These are phyloP conservation scores for Cudoniella acicularis DNA, from an alignment of 495 filamentous ascomycete species.

Conservation along the genomic window DNA sequence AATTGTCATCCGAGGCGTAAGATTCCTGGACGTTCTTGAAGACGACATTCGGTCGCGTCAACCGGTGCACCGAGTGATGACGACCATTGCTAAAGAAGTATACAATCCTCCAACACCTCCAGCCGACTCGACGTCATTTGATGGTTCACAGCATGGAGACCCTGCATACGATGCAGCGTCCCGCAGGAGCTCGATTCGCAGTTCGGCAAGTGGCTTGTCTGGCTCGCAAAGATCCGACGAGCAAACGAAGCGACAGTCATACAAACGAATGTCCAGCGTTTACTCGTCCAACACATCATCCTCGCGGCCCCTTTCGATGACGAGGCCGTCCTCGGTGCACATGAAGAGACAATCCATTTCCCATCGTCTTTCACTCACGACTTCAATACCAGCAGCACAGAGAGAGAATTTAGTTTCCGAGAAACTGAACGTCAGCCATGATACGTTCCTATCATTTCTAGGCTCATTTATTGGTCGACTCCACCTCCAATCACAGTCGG, in stretches of 20 bases:
- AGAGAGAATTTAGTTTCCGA: constrained; percentile 47
- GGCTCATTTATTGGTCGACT: constrained; percentile 89
- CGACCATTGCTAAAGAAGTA: constrained; percentile 59
- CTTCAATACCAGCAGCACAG: constrained; percentile 35
- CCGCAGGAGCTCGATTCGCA: constrained; percentile 24
- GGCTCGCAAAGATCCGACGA: constrained; percentile 17
- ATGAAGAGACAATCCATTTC: constrained; percentile 45
- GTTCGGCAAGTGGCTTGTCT: constrained; percentile 20
- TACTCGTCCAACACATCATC: constrained; percentile 15
- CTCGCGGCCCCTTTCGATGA: constrained; percentile 18
- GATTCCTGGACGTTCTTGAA: constrained; percentile 87
- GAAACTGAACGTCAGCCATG: constrained; percentile 72
- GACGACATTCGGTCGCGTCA: constrained; percentile 53
- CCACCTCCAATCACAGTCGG: constrained; percentile 84
- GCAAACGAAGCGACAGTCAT: constrained; percentile 25
- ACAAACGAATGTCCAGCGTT: constrained; percentile 22
- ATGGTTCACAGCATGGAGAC: constrained; percentile 28
- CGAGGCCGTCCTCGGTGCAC: constrained; percentile 17
- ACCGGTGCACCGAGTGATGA: constrained; percentile 53
- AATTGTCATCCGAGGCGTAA: constrained; percentile 84
- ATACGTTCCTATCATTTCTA: constrained; percentile 81
- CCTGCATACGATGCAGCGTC: constrained; percentile 34
- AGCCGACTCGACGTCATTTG: constrained; percentile 50
- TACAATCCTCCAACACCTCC: constrained; percentile 70
- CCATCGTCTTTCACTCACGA: constrained; percentile 47